A percentile compares a stretch with the other conserved stretches of the same genome.
Conservation (phyloP, 2,329 filamentous ascomycete species). For the Ascochyta koolunga region DNA sequence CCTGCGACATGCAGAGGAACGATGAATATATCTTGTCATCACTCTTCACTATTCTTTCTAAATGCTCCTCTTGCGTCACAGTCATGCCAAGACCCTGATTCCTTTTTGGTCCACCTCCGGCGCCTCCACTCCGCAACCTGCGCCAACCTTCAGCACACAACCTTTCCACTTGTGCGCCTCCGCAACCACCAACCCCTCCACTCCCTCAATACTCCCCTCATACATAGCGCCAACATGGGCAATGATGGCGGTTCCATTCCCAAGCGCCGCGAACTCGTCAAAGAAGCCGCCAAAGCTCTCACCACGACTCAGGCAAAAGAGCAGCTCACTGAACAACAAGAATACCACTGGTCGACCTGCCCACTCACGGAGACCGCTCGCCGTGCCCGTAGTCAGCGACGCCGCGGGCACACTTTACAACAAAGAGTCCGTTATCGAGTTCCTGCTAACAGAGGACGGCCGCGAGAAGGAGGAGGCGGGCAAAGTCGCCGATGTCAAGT, state of each 20-base stretch:
- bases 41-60: background rate
- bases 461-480: constrained; percentile 65
- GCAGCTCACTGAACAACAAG: constrained; percentile 80
- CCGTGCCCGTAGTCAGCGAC: constrained; percentile 81
- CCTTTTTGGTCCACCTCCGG: constrained; percentile 22
- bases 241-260: constrained; percentile 98
- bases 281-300: constrained; percentile 82
- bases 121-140: constrained; percentile 27
- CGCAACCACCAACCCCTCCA: background rate
- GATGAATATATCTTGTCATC: background rate
- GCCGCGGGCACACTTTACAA: constrained; percentile 86
- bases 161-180: constrained; percentile 7
- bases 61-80: background rate
- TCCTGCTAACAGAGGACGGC: constrained; percentile 63
- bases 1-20: constrained; percentile 1
- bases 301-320: constrained; percentile 89
- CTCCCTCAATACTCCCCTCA: background rate
- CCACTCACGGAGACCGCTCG: constrained; percentile 77
- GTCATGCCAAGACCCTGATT: constrained; percentile 4
- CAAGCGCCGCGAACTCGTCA: constrained; percentile 93
- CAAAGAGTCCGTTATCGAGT: constrained; percentile 85
- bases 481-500: constrained; percentile 49
- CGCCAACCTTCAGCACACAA: background rate
- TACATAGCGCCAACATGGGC: constrained; percentile 67
- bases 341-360: constrained; percentile 85